Evolutionary conservation across 108 stramenopile genomes (phyloP).

Genomic region (Skeletonema costatum): DNA sequence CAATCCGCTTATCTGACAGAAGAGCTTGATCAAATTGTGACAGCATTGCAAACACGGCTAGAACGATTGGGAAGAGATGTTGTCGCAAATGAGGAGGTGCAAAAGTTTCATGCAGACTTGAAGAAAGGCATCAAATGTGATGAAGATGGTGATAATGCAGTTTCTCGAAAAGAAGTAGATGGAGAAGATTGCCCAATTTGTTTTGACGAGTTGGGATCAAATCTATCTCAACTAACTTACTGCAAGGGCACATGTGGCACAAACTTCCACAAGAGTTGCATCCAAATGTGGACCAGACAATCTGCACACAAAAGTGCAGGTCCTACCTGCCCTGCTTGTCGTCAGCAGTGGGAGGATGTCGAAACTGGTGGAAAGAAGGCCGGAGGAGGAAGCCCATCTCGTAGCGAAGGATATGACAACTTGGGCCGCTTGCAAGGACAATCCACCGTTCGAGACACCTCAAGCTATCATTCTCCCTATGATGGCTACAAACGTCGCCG

Average conservation of each 20-base stretch:
- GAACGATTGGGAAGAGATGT: conserved; percentile 22
- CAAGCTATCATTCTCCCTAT: not conserved
- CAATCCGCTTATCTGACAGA: conserved; percentile 39
- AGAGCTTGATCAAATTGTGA: conserved; percentile 48
- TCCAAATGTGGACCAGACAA: conserved; percentile 19
- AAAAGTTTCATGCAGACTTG: conserved; percentile 20
- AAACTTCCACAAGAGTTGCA: conserved; percentile 44
- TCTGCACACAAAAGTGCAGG: not conserved
- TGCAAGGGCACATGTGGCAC: conserved; percentile 44
- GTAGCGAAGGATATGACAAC: conserved; percentile 34
- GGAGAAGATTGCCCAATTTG: conserved; percentile 55
- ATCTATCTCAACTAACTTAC: conserved; percentile 1
- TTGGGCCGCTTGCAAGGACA: conserved; percentile 49
- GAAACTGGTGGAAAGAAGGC: not conserved
- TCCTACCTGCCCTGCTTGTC: conserved; percentile 49
- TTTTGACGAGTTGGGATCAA: conserved; percentile 34
- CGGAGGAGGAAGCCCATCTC: not conserved
- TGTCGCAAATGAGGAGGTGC: conserved; percentile 41
- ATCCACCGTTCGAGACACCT: not conserved
- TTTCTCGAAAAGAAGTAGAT: not conserved
- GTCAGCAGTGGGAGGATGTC: conserved; percentile 31
- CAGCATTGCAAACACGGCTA: conserved; percentile 12
- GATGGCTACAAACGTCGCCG: not conserved
- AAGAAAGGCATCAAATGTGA: conserved; percentile 4
- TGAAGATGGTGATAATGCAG: not conserved